Conservation (phyloP, 805 yeast genomes). For the Jamesozyma rosinii region DNA sequence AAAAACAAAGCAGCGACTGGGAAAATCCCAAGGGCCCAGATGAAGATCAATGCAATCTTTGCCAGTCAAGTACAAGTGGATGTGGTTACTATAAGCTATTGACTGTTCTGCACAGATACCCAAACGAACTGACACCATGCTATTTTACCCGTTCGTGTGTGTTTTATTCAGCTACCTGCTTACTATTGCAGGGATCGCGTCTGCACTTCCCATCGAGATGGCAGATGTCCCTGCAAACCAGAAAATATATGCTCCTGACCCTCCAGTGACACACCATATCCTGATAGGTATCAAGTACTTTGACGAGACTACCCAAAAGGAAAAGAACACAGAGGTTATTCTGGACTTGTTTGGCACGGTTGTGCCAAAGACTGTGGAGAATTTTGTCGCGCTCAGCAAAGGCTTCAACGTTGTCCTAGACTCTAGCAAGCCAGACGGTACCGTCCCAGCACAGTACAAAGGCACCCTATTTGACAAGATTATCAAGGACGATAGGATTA, state of each 20-base stretch:
- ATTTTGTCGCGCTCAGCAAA: conserved; percentile 46
- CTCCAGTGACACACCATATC: conserved; percentile 26
- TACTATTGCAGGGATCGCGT: not conserved
- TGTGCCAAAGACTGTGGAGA: conserved; percentile 54
- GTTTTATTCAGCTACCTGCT: not conserved
- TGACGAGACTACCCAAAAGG: conserved; percentile 11
- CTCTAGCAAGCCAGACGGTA: conserved; percentile 19
- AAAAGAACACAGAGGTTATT: conserved; percentile 30
- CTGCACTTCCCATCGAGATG: not conserved
- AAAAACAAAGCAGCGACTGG: no score
- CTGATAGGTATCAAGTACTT: conserved; percentile 21
- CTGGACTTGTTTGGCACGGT: conserved; percentile 58
- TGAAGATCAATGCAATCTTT: no score
- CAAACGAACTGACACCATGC: no score
- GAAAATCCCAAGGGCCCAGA: no score
- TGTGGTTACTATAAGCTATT: no score
- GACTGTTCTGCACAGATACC: no score
- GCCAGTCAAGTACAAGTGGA: no score
- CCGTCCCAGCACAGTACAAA: conserved; percentile 34
- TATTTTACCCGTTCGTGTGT: not conserved
- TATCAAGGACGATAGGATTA: conserved; percentile 66
- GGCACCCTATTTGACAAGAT: conserved; percentile 65
- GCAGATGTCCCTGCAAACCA: not conserved
- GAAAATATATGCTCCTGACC: conserved; percentile 26
- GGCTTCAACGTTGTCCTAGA: conserved; percentile 31